Conservation (phyloP, 179 eudicot species). For the Amaranthus tricolor region DNA sequence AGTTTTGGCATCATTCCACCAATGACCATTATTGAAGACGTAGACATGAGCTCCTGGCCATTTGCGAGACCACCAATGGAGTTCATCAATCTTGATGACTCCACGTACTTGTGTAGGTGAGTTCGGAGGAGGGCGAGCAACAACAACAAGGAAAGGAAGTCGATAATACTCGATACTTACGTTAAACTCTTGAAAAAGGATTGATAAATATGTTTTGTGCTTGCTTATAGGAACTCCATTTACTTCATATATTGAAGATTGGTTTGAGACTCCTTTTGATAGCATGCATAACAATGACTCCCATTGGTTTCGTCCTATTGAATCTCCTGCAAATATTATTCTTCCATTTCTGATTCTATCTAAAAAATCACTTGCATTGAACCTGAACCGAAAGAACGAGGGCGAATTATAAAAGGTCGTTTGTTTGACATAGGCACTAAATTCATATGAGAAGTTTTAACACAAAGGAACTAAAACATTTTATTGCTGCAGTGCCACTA, state of each 20-base stretch:
- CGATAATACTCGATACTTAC: conserved; percentile 73
- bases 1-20: conserved; percentile 93
- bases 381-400: conserved; percentile 33
- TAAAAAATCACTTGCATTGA: conserved; percentile 67
- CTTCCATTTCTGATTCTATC: conserved; percentile 60
- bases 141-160: conserved; percentile 58
- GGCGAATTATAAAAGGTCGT: too few relatives aligned
- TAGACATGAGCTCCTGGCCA: conserved; percentile 70
- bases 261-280: conserved; percentile 57
- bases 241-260: conserved; percentile 54
- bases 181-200: conserved; percentile 59
- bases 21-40: conserved; percentile 77
- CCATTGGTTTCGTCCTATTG: conserved; percentile 95
- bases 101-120: conserved; percentile 49
- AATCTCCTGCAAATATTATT: conserved; percentile 90
- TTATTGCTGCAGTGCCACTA: too few relatives aligned
- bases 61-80: conserved; percentile 60
- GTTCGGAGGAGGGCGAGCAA: conserved; percentile 47
- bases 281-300: conserved; percentile 87
- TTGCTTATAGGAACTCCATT: conserved; percentile 63
- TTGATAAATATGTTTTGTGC: conserved; percentile 67
- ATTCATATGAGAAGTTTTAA: too few relatives aligned
- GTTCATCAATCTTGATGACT: conserved; percentile 54
- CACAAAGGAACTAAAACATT: too few relatives aligned
- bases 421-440: too few relatives aligned